Evolutionary conservation across 441 rosid species (phyloP).

Genomic region (Breynia disticha): DNA sequence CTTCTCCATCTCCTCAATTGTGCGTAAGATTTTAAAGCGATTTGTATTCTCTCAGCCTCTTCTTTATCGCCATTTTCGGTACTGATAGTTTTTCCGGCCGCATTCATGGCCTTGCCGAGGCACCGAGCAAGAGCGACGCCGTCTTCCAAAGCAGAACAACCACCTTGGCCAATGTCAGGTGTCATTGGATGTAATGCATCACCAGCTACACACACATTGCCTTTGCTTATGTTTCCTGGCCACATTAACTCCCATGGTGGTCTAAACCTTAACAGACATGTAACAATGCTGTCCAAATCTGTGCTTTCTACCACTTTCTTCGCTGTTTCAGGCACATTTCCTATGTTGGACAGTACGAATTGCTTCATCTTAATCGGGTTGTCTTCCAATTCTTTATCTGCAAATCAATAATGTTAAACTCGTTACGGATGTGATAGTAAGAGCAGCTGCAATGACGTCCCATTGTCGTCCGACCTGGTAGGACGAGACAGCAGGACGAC

Average conservation of each 20-base stretch:
- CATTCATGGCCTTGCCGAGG: constrained; percentile 32
- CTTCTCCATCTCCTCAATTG: constrained; percentile 70
- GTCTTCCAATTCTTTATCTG: constrained; percentile 27
- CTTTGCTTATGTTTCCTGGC: constrained; percentile 49
- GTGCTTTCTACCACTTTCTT: constrained; percentile 32
- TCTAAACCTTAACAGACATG: constrained; percentile 33
- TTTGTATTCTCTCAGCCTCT: constrained; percentile 30
- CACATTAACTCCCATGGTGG: constrained; percentile 59
- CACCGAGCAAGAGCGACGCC: constrained; percentile 52
- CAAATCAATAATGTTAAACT: not conserved
- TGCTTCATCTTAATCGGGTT: constrained; percentile 35
- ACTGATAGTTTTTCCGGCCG: constrained; percentile 5
- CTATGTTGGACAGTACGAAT: constrained; percentile 33
- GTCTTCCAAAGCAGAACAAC: constrained; percentile 62
- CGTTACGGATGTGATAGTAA: too few species aligned
- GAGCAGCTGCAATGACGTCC: too few species aligned
- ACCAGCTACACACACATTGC: constrained; percentile 57
- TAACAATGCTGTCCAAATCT: constrained; percentile 18
- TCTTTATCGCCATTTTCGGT: constrained; percentile 6
- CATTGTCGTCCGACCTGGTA: too few species aligned
- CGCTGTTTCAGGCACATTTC: constrained; percentile 24
- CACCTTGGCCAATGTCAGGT: constrained; percentile 64
- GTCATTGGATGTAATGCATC: constrained; percentile 82
- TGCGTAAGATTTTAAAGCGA: constrained; percentile 40
- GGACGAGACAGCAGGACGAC: too few species aligned